Base-by-base conservation (phyloP, 768 basidiomycete genomes). In the Crassisporium funariophilum region DNA sequence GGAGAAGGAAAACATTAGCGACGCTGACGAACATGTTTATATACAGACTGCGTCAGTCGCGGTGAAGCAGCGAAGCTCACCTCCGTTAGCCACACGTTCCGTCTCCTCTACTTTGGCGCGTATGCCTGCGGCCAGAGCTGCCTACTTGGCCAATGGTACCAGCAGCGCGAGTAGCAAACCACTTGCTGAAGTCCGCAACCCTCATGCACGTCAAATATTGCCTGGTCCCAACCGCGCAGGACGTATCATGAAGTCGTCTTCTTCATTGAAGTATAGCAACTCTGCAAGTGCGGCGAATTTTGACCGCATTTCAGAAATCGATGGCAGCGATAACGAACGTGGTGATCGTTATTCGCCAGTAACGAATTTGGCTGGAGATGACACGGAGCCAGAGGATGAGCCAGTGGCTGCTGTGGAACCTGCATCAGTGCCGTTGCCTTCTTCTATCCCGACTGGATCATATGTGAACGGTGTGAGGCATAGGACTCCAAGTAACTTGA, bases 1-100 rank as follows among this genome's bases (percentile, higher is more conserved):
- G 41, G 78, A 78, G 55, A 78, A 78, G 58, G 78, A 74, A 59
- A 78, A 72, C 56, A 71, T 74, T 46, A 72, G 61, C 47, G 74
- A 61, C 63, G 67, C 59, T 27, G 74, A 72, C 58, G 71, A 71
- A 40, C 65, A 54, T 47, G 68, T 61, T 41, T 58, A 70, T 42
- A 56, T 57, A 17, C 56, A 60, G 15, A 46, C 56, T 15, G 58
- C 58, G 21, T 47, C 65, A 17, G 54, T 59, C n/a, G 50, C 52
- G 11, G 60, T 56, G 34, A 57, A 53, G 50, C 60, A 58, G 21
- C 53, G 69, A 33, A 56, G 53, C 46, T 72, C 72, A 0, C 72
- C 72, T 1, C 68, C 72, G 1, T 53, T 68, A 5, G 41, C 51
- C 13, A 56, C 66, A 25, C 68, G 73, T 33, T 66, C 72, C 10